Conservation (phyloP, 805 yeast genomes). For the Candida ipomoeae region DNA sequence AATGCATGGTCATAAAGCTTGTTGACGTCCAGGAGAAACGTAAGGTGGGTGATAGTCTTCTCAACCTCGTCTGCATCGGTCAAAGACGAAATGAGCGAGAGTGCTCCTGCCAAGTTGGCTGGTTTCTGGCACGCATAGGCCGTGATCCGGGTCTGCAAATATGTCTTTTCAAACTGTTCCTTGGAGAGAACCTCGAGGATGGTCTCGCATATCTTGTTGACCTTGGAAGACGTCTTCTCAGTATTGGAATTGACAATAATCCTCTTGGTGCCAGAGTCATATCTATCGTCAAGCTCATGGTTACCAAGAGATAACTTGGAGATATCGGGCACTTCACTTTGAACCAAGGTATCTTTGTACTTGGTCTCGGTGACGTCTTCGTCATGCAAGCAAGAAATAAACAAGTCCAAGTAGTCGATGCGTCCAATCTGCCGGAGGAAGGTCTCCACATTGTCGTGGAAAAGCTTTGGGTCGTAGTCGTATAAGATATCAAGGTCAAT, state of each 20-base stretch:
- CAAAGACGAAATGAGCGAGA: constrained; percentile 55
- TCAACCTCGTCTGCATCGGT: constrained; percentile 44
- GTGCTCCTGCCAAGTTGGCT: constrained; percentile 74
- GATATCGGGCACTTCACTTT: constrained; percentile 3
- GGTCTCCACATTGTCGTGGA: constrained; percentile 55
- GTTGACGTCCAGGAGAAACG: constrained; percentile 88
- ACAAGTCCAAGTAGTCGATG: constrained; percentile 78
- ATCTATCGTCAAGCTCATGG: background rate
- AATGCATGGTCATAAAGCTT: constrained; percentile 73
- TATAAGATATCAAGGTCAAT: constrained; percentile 85
- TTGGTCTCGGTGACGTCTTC: constrained; percentile 82
- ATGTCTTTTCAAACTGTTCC: constrained; percentile 50
- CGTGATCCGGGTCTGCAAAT: constrained; percentile 76
- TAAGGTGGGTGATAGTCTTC: constrained; percentile 72
- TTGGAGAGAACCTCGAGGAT: constrained; percentile 53
- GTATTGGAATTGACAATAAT: constrained; percentile 38
- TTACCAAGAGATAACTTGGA: constrained; percentile 7
- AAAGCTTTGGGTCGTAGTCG: constrained; percentile 77
- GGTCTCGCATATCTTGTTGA: constrained; percentile 73
- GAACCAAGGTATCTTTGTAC: constrained; percentile 63
- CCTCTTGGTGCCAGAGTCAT: constrained; percentile 22
- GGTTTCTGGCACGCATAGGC: constrained; percentile 92
- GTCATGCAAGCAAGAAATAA: constrained; percentile 78
- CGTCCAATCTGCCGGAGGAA: constrained; percentile 69
- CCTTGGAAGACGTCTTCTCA: constrained; percentile 46